phyloP scores from a whole-genome alignment of 169 alveolate species.

The Eimeria brunetti region DNA sequence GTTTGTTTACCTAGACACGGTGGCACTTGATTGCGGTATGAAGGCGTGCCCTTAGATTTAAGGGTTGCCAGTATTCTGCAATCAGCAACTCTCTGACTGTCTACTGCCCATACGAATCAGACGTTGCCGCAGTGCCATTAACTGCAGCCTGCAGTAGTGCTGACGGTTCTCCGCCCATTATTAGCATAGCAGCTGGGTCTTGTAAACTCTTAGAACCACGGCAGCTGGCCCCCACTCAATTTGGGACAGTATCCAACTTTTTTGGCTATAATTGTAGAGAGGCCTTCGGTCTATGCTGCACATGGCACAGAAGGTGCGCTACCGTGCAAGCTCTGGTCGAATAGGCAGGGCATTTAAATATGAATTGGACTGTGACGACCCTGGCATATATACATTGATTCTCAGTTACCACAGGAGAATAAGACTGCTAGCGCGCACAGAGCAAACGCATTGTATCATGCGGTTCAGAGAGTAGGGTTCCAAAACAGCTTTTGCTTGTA shows the following conservation, averaged over 20 bases:
- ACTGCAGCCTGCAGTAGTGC: background rate
- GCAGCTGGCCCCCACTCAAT: background rate
- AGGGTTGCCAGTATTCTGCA: background rate
- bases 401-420: background rate
- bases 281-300: background rate
- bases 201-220: background rate
- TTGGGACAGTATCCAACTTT: background rate
- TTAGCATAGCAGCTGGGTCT: background rate
- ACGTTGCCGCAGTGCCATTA: background rate
- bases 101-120: background rate
- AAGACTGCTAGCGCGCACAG: background rate
- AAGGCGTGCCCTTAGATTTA: background rate
- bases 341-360: background rate
- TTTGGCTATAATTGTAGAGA: background rate
- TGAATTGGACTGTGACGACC: background rate
- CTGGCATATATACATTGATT: background rate
- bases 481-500: background rate
- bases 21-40: too few relatives aligned
- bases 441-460: background rate
- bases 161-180: background rate
- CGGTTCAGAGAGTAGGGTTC: background rate
- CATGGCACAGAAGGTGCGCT: background rate
- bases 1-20: background rate
- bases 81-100: background rate
- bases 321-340: background rate